Evolutionary conservation across 2,329 filamentous ascomycete genomes (phyloP).

Genomic region (Rhynchosporium graminicola): DNA sequence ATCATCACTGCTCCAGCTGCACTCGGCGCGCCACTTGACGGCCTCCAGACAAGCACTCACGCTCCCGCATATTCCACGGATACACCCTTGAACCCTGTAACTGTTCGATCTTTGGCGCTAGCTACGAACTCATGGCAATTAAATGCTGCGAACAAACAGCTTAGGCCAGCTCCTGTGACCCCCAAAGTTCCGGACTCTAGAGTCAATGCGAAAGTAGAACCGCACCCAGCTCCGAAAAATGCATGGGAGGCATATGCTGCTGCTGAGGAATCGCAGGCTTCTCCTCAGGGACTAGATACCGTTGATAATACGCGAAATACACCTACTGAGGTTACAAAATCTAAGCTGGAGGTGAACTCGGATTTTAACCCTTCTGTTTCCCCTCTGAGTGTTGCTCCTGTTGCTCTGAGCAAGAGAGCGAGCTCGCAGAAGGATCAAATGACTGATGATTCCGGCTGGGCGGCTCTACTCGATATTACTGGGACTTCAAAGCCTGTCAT

Average conservation of each 20-base stretch:
- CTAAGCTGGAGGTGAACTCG: background rate
- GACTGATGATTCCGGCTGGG: slow-evolving; percentile 6
- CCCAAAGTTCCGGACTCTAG: background rate
- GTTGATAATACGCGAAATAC: background rate
- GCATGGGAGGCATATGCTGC: background rate
- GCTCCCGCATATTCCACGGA: background rate
- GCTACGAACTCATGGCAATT: background rate
- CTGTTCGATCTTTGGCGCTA: background rate
- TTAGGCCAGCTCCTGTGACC: background rate
- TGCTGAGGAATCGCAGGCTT: background rate
- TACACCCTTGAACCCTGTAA: background rate
- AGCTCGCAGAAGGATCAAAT: background rate
- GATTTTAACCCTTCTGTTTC: background rate
- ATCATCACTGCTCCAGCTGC: background rate
- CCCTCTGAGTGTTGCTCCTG: background rate
- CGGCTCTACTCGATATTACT: background rate
- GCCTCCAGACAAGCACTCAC: too few relatives aligned
- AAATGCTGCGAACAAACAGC: background rate
- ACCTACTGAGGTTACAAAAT: background rate
- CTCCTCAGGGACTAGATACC: background rate
- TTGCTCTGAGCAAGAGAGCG: background rate
- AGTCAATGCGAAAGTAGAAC: background rate
- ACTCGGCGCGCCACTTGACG: background rate
- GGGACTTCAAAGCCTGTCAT: background rate
- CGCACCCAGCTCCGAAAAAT: background rate